Base-by-base conservation (phyloP, 495 filamentous ascomycete species). In the Penicillium robsamsonii region DNA sequence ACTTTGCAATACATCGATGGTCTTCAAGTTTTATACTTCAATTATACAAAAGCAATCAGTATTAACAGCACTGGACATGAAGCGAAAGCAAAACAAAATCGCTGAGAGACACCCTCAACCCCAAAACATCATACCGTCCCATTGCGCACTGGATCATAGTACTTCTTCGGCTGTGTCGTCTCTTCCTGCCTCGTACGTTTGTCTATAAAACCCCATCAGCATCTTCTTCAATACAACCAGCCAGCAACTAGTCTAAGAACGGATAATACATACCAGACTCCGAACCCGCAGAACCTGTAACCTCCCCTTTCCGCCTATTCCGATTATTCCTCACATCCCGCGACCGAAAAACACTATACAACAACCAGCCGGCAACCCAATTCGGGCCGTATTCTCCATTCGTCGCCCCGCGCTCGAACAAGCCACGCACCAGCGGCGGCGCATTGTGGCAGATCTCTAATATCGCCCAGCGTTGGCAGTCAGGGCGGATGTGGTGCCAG, bases 311-410 rank as follows among this genome's bases (percentile, higher is more conserved):
- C 55, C 69, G 60, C 55, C 67, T 64, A 66, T 76, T 77, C 18
- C 75, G 74, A 66, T 78, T 79, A 65, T 84, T 84, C 17, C 81
- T 67, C 25, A 76, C 77, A 68, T 84, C 81, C 31, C 81, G 71
- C 13, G 80, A 82, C 17, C 81, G 79, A 65, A 82, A 84, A 18
- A 82, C 79, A 57, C 80, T 81, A 50, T 84, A 84, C 43, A 84
- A 58, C 66, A 83, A 75, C 81, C 81, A 84, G 13, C 73, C 71
- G 7, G 80, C 75, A 7, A 84, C 77, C 81, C 81, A 84, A 55
- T 84, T 84, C 8, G 78, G 78, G 10, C 75, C 79, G 41, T 75
- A 70, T 58, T 77, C 74, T 47, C 73, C 74, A 22, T 58, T 63
- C 0, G 72, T 74, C 4, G 57, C 59, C 12, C 77, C 78, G 12